Base-by-base conservation (phyloP, 164 flowering plant genomes). In the Stephania japonica region DNA sequence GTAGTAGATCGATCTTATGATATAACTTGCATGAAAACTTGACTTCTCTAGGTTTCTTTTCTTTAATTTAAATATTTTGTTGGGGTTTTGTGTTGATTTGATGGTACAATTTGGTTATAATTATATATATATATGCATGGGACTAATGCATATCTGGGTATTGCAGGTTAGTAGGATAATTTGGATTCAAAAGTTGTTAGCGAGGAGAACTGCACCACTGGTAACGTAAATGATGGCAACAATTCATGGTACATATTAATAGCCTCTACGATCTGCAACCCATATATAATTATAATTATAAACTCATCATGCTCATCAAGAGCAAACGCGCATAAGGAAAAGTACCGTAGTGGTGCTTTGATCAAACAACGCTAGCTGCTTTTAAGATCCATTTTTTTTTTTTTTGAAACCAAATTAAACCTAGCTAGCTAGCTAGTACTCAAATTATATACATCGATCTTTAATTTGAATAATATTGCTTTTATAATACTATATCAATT, bases 131-230 rank as follows among this genome's bases (percentile, higher is more conserved):
- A 32, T 32, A 32, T 32, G 38, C n/a, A n/a, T 32, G 38, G 38
- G 38, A 32, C 38, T 32, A 32, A 32, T 32, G 4, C 4, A 32
- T 32, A 32, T 32, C 0, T 32, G 38, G 38, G 2, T 32, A 32
- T 44, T 62, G 50, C 70, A 86, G 89, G 85, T 81, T 19, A 82
- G 80, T 59, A 65, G 38, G n/a, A n/a, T 32, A 32, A 68, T 11
- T 43, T 82, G 76, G 89, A 83, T 85, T 85, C 86, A 4, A 88
- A 85, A 80, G 81, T 76, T 78, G 78, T 72, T 61, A 79, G 56
- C 73, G 85, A 86, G 0, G 90, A 87, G 65, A 87, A 86, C 47
- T 82, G 87, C 84, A 85, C 82, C 56, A 84, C 82, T 62, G 80
- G 72, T 42, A 79, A 78, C 69, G 75, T 77, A 23, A 78, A 75